Evolutionary conservation across 2,329 filamentous ascomycete species (phyloP).

Genomic region (Fusarium mundagurra): DNA sequence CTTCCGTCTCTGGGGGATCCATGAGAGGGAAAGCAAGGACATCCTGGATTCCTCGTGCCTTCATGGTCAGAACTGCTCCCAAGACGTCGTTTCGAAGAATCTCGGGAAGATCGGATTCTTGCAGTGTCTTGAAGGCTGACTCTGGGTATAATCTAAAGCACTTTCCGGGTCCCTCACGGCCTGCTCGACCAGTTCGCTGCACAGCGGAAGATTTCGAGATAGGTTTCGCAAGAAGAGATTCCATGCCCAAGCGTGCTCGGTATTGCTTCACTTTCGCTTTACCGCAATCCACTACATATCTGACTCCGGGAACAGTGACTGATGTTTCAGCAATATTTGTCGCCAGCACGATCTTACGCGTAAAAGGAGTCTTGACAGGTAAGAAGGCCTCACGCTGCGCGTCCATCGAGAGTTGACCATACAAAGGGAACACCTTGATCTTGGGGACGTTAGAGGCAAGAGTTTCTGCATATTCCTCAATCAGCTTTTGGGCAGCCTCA

Average conservation of each 20-base stretch:
- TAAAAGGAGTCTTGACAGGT: conserved; percentile 74
- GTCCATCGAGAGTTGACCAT: conserved; percentile 87
- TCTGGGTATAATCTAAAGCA: conserved; percentile 92
- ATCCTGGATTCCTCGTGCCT: conserved; percentile 86
- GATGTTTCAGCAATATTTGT: conserved; percentile 99
- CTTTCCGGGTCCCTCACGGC: conserved; percentile 89
- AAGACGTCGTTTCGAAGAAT: conserved; percentile 91
- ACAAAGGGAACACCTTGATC: conserved; percentile 79
- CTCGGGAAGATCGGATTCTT: conserved; percentile 83
- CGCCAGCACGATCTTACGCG: conserved; percentile 88
- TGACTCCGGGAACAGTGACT: conserved; percentile 91
- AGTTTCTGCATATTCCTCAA: conserved; percentile 80
- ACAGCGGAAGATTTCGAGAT: conserved; percentile 95
- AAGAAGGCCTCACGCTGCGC: conserved; percentile 89
- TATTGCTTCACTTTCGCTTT: conserved; percentile 96
- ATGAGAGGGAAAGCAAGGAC: conserved; percentile 86
- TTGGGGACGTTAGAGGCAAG: conserved; percentile 81
- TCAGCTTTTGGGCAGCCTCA: conserved; percentile 79
- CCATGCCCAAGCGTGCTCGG: conserved; percentile 82
- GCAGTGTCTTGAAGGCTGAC: conserved; percentile 73
- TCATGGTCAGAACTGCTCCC: conserved; percentile 90
- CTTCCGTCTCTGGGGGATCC: conserved; percentile 79
- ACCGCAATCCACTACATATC: conserved; percentile 90
- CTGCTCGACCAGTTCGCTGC: conserved; percentile 90
- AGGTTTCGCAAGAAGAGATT: conserved; percentile 88